Percentiles rank a stretch among this genome's conserved stretches.
Evolutionary conservation across 2,329 filamentous ascomycete genomes (phyloP).

Genomic region (Parastagonospora avenae): DNA sequence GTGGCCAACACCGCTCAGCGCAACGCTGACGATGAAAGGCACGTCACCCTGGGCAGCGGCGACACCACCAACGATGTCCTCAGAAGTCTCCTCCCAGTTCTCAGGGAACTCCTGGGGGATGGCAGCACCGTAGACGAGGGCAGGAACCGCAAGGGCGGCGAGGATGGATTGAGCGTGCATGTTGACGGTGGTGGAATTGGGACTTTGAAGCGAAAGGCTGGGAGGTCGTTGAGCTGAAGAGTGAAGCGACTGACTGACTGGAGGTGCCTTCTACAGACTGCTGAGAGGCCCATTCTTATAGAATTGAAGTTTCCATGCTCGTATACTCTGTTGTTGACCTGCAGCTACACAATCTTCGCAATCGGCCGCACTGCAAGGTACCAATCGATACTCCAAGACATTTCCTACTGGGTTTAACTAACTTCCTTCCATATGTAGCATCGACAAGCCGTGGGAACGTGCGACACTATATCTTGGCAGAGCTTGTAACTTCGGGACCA

Average conservation of each 20-base stretch:
- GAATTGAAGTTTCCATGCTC: background rate
- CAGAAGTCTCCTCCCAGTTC: background rate
- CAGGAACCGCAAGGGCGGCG: constrained; percentile 27
- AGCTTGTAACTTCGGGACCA: background rate
- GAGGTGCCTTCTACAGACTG: constrained; percentile 2
- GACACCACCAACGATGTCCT: constrained; percentile 32
- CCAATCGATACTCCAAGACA: constrained; percentile 7
- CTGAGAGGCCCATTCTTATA: constrained; percentile 14
- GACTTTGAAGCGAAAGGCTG: constrained; percentile 1
- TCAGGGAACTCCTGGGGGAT: constrained; percentile 22
- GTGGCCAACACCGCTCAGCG: constrained; percentile 18
- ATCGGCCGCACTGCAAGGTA: constrained; percentile 3
- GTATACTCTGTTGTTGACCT: background rate
- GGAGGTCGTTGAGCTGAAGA: constrained; percentile 9
- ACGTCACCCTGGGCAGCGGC: constrained; percentile 30
- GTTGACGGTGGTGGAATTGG: constrained; percentile 7
- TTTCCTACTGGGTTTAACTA: background rate
- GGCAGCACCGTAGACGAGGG: constrained; percentile 23
- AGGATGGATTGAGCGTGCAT: constrained; percentile 29
- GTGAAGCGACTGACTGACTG: constrained; percentile 16
- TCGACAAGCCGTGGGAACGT: background rate
- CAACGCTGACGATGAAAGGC: constrained; percentile 35
- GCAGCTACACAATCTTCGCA: constrained; percentile 4
- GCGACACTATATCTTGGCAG: background rate
- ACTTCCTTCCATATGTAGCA: constrained; percentile 2